Evolutionary conservation across 2,329 filamentous ascomycete genomes (phyloP).

Genomic region (Emergomyces orientalis): DNA sequence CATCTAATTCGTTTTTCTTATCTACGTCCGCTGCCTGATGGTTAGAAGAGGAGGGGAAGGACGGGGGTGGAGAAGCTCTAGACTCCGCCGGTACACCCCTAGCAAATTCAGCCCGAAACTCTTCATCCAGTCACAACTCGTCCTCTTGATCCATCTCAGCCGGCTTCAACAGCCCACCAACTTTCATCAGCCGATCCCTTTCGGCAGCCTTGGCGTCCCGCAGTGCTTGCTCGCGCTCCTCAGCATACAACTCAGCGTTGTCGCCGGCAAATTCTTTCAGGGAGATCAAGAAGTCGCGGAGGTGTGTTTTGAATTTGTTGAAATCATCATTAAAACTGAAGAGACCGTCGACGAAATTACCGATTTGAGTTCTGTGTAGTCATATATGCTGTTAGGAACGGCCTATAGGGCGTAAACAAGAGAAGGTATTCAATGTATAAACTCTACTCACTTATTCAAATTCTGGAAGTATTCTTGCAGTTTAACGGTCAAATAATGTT

Average conservation of each 20-base stretch:
- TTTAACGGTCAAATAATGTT: slow-evolving; percentile 74
- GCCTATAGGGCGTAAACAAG: background rate
- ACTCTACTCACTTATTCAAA: slow-evolving; percentile 63
- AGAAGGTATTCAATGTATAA: background rate
- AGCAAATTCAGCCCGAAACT: slow-evolving; percentile 53
- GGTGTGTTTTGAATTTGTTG: slow-evolving; percentile 87
- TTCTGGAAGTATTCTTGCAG: slow-evolving; percentile 89
- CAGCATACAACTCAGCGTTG: slow-evolving; percentile 84
- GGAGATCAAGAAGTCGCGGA: slow-evolving; percentile 94
- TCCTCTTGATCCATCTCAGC: slow-evolving; percentile 87
- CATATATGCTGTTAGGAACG: slow-evolving; percentile 22
- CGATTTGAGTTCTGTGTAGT: slow-evolving; percentile 63
- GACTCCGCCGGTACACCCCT: slow-evolving; percentile 23
- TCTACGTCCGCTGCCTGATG: background rate
- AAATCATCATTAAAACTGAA: slow-evolving; percentile 83
- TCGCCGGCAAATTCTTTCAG: slow-evolving; percentile 95
- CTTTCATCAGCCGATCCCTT: slow-evolving; percentile 84
- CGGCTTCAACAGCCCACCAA: slow-evolving; percentile 90
- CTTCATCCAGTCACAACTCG: slow-evolving; percentile 68
- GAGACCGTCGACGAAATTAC: slow-evolving; percentile 78
- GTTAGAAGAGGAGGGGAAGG: background rate
- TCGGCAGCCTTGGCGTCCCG: slow-evolving; percentile 79
- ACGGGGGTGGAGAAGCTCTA: background rate
- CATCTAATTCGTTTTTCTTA: slow-evolving; percentile 4
- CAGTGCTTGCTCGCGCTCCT: slow-evolving; percentile 89